phyloP scores from a whole-genome alignment of 306 rosid genomes.

The Vigna nakashimae region DNA sequence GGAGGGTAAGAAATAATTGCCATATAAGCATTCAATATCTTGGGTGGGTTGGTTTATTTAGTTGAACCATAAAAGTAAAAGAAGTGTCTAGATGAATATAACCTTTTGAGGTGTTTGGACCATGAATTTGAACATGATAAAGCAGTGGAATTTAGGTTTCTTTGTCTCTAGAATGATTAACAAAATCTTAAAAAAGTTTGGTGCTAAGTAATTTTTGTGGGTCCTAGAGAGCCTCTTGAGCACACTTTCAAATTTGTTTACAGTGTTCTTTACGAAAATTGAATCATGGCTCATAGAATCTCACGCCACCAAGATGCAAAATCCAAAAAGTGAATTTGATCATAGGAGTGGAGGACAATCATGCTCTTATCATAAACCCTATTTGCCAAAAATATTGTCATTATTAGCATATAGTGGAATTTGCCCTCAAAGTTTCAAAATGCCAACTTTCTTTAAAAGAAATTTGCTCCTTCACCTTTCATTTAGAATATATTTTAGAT shows the following conservation, averaged over 20 bases:
- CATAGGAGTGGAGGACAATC: conserved; percentile 47
- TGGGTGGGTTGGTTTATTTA: not conserved
- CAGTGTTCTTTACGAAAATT: not conserved
- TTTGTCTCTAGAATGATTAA: conserved; percentile 19
- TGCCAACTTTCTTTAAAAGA: conserved; percentile 14
- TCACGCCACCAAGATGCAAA: not conserved
- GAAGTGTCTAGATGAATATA: not conserved
- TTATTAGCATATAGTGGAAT: conserved; percentile 15
- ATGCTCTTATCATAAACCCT: conserved; percentile 49
- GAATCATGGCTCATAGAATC: conserved; percentile 29
- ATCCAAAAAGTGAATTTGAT: conserved; percentile 29
- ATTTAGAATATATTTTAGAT: not conserved
- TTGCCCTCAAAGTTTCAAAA: conserved; percentile 34
- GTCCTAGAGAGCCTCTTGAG: conserved; percentile 30
- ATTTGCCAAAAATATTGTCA: conserved; percentile 37
- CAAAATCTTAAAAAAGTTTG: conserved; percentile 32
- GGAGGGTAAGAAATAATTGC: not conserved
- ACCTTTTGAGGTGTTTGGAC: conserved; percentile 5
- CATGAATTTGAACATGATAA: conserved; percentile 36
- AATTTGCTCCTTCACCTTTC: conserved; percentile 1
- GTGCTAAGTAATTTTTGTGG: conserved; percentile 12
- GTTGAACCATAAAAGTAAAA: conserved; percentile 14
- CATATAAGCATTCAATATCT: not conserved
- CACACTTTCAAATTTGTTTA: conserved; percentile 24
- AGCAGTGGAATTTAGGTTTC: conserved; percentile 22